phyloP scores from a whole-genome alignment of 306 rosid genomes.

The Pterocarpus macrocarpus region DNA sequence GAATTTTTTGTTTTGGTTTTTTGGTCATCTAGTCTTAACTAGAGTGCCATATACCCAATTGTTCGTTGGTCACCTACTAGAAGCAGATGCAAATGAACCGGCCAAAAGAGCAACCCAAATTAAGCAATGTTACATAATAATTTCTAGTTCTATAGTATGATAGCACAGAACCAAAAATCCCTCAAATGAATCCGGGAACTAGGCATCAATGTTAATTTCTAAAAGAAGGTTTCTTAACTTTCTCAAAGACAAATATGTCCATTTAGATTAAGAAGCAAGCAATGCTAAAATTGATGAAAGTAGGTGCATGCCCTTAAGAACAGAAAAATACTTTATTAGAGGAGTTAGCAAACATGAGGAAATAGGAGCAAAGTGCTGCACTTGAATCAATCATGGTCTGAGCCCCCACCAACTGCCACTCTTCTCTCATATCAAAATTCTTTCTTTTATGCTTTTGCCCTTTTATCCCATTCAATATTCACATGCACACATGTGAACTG shows the following conservation, averaged over 20 bases:
- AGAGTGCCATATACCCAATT: background rate
- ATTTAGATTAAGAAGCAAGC: constrained; percentile 20
- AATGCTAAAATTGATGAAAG: constrained; percentile 7
- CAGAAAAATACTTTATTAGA: constrained; percentile 26
- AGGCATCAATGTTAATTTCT: background rate
- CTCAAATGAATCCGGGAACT: constrained; percentile 9
- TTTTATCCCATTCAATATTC: constrained; percentile 56
- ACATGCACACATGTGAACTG: constrained; percentile 78
- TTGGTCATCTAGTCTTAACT: background rate
- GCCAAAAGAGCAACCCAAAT: background rate
- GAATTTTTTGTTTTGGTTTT: no score
- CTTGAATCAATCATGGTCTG: constrained; percentile 60
- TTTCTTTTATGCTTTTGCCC: constrained; percentile 13
- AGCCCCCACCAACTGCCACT: constrained; percentile 75
- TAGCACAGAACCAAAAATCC: background rate
- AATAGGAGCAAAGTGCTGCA: constrained; percentile 64
- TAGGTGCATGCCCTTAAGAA: constrained; percentile 38
- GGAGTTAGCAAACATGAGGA: constrained; percentile 48
- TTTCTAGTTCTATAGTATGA: background rate
- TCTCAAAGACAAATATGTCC: constrained; percentile 4
- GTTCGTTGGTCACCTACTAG: background rate
- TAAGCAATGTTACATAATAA: constrained; percentile 8
- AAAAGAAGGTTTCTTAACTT: background rate
- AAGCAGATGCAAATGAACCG: constrained; percentile 10
- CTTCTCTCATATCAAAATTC: constrained; percentile 33